These are phyloP conservation scores for Carnegiea gigantea DNA, from an alignment of 179 eudicot genomes.

Conservation along the genomic window DNA sequence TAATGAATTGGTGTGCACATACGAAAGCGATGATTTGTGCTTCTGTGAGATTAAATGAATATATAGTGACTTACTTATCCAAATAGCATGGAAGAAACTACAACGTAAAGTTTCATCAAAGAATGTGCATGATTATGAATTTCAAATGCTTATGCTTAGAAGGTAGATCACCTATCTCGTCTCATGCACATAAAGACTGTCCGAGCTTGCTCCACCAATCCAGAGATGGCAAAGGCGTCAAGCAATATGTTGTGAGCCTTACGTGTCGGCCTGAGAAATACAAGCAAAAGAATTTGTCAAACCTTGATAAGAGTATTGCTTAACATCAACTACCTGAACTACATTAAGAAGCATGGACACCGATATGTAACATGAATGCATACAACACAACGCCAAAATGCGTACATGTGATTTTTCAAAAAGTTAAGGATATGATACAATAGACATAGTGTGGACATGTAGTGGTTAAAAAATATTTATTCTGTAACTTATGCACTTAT, in stretches of 20 bases:
- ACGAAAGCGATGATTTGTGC: background rate
- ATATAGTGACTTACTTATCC: background rate
- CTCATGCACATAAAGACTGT: slow-evolving; percentile 89
- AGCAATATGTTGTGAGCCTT: slow-evolving; percentile 92
- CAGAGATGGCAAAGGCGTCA: slow-evolving; percentile 93
- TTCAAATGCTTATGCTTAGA: background rate
- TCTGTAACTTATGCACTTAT: too few relatives aligned
- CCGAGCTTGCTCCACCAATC: slow-evolving; percentile 93
- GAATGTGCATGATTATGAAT: background rate
- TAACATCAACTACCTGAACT: background rate
- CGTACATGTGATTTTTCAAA: too few relatives aligned
- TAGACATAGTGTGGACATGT: too few relatives aligned
- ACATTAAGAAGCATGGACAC: background rate
- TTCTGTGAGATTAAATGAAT: background rate
- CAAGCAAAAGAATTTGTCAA: background rate
- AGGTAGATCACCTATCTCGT: slow-evolving; percentile 71
- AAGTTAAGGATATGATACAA: too few relatives aligned
- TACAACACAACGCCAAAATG: too few relatives aligned
- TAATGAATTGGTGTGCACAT: background rate
- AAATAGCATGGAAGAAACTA: background rate
- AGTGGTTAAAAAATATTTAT: too few relatives aligned
- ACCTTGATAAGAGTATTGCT: background rate
- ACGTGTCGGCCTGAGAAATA: slow-evolving; percentile 75
- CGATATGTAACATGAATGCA: too few relatives aligned
- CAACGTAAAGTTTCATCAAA: background rate